Evolutionary conservation across 176 grass and related monocot genomes (phyloP), one percentile per base, ranked within the genome.

Genomic region (Phoenix dactylifera): DNA sequence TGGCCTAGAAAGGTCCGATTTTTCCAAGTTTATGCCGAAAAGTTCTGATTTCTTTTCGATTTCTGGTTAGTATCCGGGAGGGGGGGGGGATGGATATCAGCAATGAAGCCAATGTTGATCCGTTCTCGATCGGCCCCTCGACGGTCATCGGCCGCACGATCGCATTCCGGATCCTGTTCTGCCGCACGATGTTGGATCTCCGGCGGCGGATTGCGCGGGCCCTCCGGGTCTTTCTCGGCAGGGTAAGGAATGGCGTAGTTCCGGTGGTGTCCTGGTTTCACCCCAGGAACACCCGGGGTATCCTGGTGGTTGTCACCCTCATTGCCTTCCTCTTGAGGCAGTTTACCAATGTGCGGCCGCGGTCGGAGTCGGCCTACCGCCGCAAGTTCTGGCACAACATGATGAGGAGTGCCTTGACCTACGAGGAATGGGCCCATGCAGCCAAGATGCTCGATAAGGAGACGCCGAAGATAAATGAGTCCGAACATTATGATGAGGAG

Each of bases 381-480:
- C 81, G 86, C 56, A 96, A 87, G 79, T 96, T 96, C 83, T 96
- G 92, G 92, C 83, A 83, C 18, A 85, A 88, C 79, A 87, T 87
- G 83, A 88, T 96, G 78, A 81, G 87, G 69, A 77, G 69, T 19
- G 92, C 92, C 54, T 77, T 90, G 67, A 85, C 92, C 57, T 96
- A 96, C 65, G 86, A 96, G 79, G 92, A 96, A 80, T 96, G 92
- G 92, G 75, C 83, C 25, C 92, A 90, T 77, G 92, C 77, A 4
- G 87, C 92, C 24, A 70, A 77, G 74, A 90, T 96, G 92, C 83
- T 90, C 51, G 92, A 96, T 23, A 76, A 65, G 39, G 92, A 90
- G 72, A 82, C 72, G 0, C 72, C 71, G 24, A 85, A 80, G 62
- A 77, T 75, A 35, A 91, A 20, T 63, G 89, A 95, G 64, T 51